phyloP scores from a whole-genome alignment of 2,329 filamentous ascomycete genomes.

The Arthrobotrys conoides region DNA sequence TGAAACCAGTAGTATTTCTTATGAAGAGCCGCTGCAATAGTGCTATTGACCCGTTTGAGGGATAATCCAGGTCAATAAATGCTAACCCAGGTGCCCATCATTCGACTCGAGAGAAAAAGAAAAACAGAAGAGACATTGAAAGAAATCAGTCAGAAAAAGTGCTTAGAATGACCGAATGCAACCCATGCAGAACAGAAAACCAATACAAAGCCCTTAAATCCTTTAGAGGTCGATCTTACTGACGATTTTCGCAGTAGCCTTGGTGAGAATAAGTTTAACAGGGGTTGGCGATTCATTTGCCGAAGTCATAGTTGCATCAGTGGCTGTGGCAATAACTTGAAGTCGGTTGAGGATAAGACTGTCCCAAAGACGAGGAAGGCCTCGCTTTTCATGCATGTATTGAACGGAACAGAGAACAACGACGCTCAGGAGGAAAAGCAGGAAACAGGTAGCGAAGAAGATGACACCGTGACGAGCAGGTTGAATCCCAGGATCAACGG shows the following conservation, averaged over 20 bases:
- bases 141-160: not conserved
- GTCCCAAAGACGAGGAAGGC: constrained; percentile 24
- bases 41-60: not conserved
- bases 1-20: not conserved
- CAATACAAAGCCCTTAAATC: not conserved
- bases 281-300: not conserved
- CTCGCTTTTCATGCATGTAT: constrained; percentile 28
- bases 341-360: constrained; percentile 20
- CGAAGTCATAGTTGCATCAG: not conserved
- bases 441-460: not conserved
- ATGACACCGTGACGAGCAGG: not conserved
- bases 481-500: not conserved
- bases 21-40: not conserved
- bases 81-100: not conserved
- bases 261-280: constrained; percentile 6
- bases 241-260: constrained; percentile 4
- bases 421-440: not conserved
- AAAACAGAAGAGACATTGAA: not conserved
- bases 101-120: not conserved
- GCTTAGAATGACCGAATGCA: not conserved
- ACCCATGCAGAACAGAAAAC: not conserved
- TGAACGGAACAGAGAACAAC: not conserved
- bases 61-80: not conserved
- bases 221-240: not conserved
- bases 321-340: not conserved